Evolutionary conservation across 2,329 filamentous ascomycete genomes (phyloP), one percentile per base, ranked within the genome.

Genomic region (Cladosporium oxysporum): DNA sequence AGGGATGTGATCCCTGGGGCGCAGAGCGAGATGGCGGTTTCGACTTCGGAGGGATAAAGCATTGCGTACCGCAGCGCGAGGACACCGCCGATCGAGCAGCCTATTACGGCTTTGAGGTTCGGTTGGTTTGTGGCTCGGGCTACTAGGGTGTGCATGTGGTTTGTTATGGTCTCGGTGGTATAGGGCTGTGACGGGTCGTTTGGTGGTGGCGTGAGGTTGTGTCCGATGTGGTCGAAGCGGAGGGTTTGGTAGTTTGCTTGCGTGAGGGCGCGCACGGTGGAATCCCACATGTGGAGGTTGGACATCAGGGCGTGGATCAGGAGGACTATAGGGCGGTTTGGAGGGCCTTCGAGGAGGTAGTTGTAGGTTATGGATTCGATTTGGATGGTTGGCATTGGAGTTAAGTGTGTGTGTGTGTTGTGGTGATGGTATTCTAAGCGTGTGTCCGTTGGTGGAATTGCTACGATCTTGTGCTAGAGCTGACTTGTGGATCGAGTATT

Each of bases 221-320:
- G 73, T 23, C 72, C 73, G 16, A 72, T 65, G 64, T 74, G 72
- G 62, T 74, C 73, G 69, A 71, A 75, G 64, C 69, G 69, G 28
- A 75, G 66, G 18, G 73, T 73, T 28, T 66, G 69, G 66, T 74
- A 72, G 66, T 72, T 72, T 35, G 69, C 67, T 11, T 31, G 21
- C 49, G 67, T 58, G 10, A 74, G 70, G 18, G 69, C 64, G 21
- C 52, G 55, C 65, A 70, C 66, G 18, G 71, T 72, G 6, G 67
- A 65, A 58, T 74, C 71, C 66, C 68, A 75, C 72, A 74, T 74
- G 64, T 70, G 67, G 5, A 67, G 62, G 55, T 71, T 72, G 59
- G 69, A 69, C 73, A 75, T 75, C 18, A 75, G 68, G 31, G 73
- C 73, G 50, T 75, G 73, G 64, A 68, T 67, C 28, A 75, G 70